Base-by-base conservation (phyloP, 2,329 filamentous ascomycete genomes). In the Xylaria sp. region DNA sequence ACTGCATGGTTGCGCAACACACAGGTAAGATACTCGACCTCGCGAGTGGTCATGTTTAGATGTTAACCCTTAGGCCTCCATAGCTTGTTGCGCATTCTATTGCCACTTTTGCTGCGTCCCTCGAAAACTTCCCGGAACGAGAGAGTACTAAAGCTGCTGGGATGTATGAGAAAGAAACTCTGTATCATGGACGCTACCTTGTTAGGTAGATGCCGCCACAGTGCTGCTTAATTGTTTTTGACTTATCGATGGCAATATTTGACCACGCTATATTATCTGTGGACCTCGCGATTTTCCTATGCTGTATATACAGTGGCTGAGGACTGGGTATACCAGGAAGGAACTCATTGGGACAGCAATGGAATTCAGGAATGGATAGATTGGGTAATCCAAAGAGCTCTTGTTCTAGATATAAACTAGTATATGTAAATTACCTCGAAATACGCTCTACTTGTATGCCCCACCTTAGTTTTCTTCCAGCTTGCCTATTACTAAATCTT, bases 51-150 rank as follows among this genome's bases (percentile, higher is more conserved):
- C 23, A 12, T 18, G 35, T 27, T n/a, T 9, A 44, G 21, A 47
- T 54, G 29, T 35, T 65, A 37, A 16, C 58, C 2, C 16, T 16
- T 35, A 32, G 27, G 13, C 5, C 37, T 40, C 5, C 16, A 3
- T 63, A 88, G 86, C 82, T 90, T 42, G 90, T 94, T 72, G 91
- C 92, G 2, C 90, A 92, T 79, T 90, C 89, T 0, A 88, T 93
- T n/a, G 91, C 90, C 1, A 90, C 88, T 0, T 93, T 88, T 74
- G 91, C 90, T 12, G 77, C 81, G 3, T 91, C 89, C 0, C 89
- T 92, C 71, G 82, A 91, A 4, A 88, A 85, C 10, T 91, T 92
- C 79, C 90, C 90, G 0, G 78, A 88, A 79, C 82, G 89, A 29
- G 79, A 79, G 10, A 72, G 79, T 1, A 50, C 57, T 23, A 74